These are phyloP conservation scores for Tilletia indica DNA, from an alignment of 1,284 basidiomycete species.

Conservation along the genomic window DNA sequence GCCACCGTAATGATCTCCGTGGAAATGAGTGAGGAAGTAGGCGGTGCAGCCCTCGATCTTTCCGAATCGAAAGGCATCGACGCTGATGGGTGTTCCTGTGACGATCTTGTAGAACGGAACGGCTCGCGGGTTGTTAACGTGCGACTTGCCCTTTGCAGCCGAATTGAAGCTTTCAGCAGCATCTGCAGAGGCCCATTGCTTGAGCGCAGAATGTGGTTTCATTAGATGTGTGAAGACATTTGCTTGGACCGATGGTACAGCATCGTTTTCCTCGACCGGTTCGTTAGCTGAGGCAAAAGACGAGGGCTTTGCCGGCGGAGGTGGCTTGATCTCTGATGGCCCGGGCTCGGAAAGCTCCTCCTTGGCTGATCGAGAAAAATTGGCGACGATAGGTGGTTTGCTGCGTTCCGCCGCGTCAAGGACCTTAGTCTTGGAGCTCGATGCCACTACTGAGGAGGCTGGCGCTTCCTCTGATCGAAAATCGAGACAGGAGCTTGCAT, in stretches of 20 bases:
- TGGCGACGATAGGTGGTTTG: too few relatives aligned
- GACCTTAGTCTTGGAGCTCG: constrained; percentile 13
- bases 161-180: neutral
- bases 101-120: constrained; percentile 61
- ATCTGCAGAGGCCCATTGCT: constrained; percentile 41
- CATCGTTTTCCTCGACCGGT: neutral
- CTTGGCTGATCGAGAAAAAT: too few relatives aligned
- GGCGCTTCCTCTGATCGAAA: constrained; percentile 14
- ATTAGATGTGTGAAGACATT: constrained; percentile 42
- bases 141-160: constrained; percentile 11
- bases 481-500: constrained; percentile 37
- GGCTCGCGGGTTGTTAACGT: neutral
- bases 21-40: constrained; percentile 70
- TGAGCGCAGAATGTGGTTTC: constrained; percentile 42
- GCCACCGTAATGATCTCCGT: constrained; percentile 59
- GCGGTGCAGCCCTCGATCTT: constrained; percentile 80
- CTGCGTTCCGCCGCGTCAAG: too few relatives aligned
- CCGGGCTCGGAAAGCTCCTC: too few relatives aligned
- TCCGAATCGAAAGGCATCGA: constrained; percentile 92
- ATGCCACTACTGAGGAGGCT: constrained; percentile 16
- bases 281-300: too few relatives aligned
- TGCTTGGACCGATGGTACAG: neutral
- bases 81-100: constrained; percentile 93
- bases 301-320: too few relatives aligned
- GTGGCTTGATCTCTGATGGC: too few relatives aligned